phyloP scores from a whole-genome alignment of 2,329 filamentous ascomycete genomes.

The Phialocephala sp. region DNA sequence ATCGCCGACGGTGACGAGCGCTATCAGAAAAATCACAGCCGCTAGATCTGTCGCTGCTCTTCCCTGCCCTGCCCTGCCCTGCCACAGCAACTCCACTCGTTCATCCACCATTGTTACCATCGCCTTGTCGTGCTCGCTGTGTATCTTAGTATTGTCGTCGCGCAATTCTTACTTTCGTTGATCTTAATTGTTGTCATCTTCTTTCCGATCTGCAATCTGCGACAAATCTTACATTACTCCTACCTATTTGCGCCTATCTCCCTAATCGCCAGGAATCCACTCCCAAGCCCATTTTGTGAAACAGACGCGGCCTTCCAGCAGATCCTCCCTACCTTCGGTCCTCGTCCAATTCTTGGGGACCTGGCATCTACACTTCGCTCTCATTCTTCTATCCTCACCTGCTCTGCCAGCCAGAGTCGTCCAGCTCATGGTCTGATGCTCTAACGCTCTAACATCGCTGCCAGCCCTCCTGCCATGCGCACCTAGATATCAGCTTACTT shows the following conservation, averaged over 20 bases:
- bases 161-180: slow-evolving; percentile 6
- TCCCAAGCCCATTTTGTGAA: slow-evolving; percentile 20
- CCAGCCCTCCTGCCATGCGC: slow-evolving; percentile 34
- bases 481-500: slow-evolving; percentile 31
- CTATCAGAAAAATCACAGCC: not conserved
- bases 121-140: not conserved
- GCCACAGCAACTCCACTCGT: not conserved
- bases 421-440: slow-evolving; percentile 10
- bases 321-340: slow-evolving; percentile 14
- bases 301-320: slow-evolving; percentile 22
- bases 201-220: slow-evolving; percentile 17
- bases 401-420: slow-evolving; percentile 22
- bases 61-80: not conserved
- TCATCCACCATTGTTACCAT: not conserved
- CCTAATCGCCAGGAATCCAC: slow-evolving; percentile 21
- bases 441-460: not conserved
- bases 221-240: slow-evolving; percentile 13
- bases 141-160: not conserved
- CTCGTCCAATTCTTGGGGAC: slow-evolving; percentile 12
- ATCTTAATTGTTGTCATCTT: not conserved
- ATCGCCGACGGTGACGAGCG: not conserved
- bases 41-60: not conserved
- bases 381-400: slow-evolving; percentile 2
- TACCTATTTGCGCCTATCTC: slow-evolving; percentile 26
- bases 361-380: slow-evolving; percentile 17